Conservation (phyloP, 1,284 basidiomycete genomes). For the Neonothopanus nambi region DNA sequence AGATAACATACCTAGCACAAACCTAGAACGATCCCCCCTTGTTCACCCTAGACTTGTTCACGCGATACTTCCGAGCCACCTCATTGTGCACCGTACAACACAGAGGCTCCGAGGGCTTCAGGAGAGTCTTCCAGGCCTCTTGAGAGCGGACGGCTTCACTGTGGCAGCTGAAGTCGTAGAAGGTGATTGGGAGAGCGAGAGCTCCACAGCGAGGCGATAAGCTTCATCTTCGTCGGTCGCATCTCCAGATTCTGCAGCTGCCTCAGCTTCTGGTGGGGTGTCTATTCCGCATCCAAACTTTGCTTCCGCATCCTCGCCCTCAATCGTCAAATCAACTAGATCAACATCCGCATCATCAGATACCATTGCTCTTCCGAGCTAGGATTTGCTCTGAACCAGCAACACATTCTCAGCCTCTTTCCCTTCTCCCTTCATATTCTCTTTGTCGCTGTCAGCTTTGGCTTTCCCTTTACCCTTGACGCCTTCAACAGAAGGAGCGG, state of each 20-base stretch:
- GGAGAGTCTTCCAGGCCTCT: constrained; percentile 67
- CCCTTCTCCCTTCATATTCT: neutral
- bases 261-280: too few relatives aligned
- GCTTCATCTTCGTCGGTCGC: constrained; percentile 44
- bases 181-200: constrained; percentile 39
- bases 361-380: too few relatives aligned
- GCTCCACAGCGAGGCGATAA: constrained; percentile 49
- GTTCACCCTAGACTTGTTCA: constrained; percentile 90
- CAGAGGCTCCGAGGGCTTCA: constrained; percentile 76
- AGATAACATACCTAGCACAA: constrained; percentile 78
- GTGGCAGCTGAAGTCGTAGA: constrained; percentile 17
- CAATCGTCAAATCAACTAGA: neutral
- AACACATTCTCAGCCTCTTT: neutral
- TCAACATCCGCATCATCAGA: too few relatives aligned
- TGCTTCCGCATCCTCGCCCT: constrained; percentile 13
- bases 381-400: neutral
- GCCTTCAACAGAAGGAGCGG: constrained; percentile 32
- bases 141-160: constrained; percentile 4
- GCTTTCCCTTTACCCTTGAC: constrained; percentile 12
- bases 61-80: constrained; percentile 78
- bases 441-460: neutral
- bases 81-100: constrained; percentile 78
- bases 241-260: neutral
- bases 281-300: too few relatives aligned
- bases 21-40: constrained; percentile 93